Conservation (phyloP, 2,329 filamentous ascomycete species). For the Herpotrichia juniperi region DNA sequence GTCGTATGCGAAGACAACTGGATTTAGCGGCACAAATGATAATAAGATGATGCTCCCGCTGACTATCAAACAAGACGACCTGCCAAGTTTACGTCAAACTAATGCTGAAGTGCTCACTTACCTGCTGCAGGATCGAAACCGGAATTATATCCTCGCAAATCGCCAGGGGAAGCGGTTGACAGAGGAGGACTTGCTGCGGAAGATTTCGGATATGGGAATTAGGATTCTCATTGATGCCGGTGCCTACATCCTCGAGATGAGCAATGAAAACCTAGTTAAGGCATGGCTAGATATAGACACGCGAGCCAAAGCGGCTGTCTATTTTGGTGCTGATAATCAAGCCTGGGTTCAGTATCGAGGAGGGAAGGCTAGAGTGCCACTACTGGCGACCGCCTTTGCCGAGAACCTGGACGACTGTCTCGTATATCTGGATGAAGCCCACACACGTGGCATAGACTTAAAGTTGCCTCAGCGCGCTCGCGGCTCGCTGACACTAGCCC, state of each 20-base stretch:
- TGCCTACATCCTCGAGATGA: conserved; percentile 68
- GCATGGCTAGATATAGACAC: conserved; percentile 57
- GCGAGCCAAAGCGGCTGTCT: conserved; percentile 55
- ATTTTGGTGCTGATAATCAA: conserved; percentile 55
- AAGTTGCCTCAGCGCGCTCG: conserved; percentile 63
- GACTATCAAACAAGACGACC: conserved; percentile 66
- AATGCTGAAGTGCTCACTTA: conserved; percentile 68
- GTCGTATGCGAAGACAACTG: conserved; percentile 59
- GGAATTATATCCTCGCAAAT: conserved; percentile 49
- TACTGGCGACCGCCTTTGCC: conserved; percentile 59
- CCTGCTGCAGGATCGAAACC: conserved; percentile 60
- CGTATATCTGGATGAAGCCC: conserved; percentile 70
- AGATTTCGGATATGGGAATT: conserved; percentile 42
- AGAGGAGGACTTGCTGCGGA: conserved; percentile 42
- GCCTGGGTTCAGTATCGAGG: conserved; percentile 50
- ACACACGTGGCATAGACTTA: conserved; percentile 72
- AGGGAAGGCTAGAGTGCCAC: conserved; percentile 40
- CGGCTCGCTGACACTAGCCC: conserved; percentile 18
- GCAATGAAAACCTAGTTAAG: conserved; percentile 47
- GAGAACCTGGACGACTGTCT: conserved; percentile 63
- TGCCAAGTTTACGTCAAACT: conserved; percentile 62
- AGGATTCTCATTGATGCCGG: conserved; percentile 72
- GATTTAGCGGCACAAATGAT: conserved; percentile 76
- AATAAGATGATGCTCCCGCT: conserved; percentile 64
- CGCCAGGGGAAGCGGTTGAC: conserved; percentile 42